Conservation (phyloP, 176 grass and related monocot genomes). For the Oryza glumipatula region DNA sequence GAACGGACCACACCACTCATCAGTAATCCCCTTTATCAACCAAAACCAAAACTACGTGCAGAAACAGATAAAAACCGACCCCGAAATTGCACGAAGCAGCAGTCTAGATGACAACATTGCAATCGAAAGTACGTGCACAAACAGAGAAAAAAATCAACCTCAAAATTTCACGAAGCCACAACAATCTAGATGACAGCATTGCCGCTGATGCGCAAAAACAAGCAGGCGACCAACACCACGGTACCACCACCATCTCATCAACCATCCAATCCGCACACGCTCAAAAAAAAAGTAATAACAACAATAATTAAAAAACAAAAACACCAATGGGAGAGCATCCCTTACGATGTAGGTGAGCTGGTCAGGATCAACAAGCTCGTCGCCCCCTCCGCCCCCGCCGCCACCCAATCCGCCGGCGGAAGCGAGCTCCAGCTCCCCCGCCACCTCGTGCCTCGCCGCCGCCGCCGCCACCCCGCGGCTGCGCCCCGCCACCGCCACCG, state of each 20-base stretch:
- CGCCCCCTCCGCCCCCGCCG: neutral
- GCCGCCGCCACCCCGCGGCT: neutral
- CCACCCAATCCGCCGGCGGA: neutral
- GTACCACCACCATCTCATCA: conserved; percentile 6
- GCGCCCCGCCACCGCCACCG: neutral
- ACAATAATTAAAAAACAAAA: too few relatives aligned
- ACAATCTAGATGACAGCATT: neutral
- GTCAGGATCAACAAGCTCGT: conserved; percentile 47
- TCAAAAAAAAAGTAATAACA: neutral
- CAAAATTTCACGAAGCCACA: neutral
- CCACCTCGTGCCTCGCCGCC: conserved; percentile 39
- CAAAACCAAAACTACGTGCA: neutral
- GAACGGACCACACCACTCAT: neutral
- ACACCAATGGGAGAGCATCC: neutral
- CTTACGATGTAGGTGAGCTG: conserved; percentile 66
- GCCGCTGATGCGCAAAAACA: neutral
- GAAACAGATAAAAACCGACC: neutral
- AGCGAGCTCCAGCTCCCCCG: conserved; percentile 61
- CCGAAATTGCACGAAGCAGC: neutral
- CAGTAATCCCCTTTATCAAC: neutral
- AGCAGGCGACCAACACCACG: neutral
- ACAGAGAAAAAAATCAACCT: neutral
- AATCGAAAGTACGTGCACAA: neutral
- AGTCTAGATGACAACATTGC: neutral
- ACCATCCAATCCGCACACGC: conserved; percentile 3